These are phyloP conservation scores for Aspergillus calidoustus DNA, from an alignment of 2,329 filamentous ascomycete species.

Conservation along the genomic window DNA sequence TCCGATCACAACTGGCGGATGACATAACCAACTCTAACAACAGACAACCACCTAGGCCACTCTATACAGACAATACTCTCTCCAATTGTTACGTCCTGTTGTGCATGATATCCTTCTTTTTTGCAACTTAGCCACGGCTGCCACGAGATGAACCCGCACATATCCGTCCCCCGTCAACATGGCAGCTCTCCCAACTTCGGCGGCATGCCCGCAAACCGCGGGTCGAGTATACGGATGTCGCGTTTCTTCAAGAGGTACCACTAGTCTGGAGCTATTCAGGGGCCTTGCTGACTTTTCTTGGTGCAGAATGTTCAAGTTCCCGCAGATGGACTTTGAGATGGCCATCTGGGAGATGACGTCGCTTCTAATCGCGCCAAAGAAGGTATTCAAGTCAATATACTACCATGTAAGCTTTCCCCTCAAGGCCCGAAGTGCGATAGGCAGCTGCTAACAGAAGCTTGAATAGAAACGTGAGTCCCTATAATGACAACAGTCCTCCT, in stretches of 20 bases:
- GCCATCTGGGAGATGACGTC: slow-evolving; percentile 74
- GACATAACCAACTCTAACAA: slow-evolving; percentile 17
- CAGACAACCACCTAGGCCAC: not conserved
- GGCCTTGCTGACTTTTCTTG: not conserved
- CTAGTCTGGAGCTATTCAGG: not conserved
- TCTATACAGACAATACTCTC: slow-evolving; percentile 1
- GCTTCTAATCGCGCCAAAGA: slow-evolving; percentile 70
- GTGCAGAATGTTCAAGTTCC: slow-evolving; percentile 68
- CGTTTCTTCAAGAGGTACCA: slow-evolving; percentile 66
- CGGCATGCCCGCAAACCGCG: slow-evolving; percentile 52
- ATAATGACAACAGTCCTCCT: not conserved
- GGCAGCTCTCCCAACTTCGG: slow-evolving; percentile 59
- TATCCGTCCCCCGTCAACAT: slow-evolving; percentile 63
- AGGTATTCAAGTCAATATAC: slow-evolving; percentile 72
- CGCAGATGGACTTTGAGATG: slow-evolving; percentile 76
- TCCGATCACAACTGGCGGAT: slow-evolving; percentile 15
- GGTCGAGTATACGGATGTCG: slow-evolving; percentile 63
- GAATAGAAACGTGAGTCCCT: slow-evolving; percentile 44
- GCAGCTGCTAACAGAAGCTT: not conserved
- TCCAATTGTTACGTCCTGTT: not conserved
- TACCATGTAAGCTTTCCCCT: slow-evolving; percentile 60
- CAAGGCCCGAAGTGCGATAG: not conserved
- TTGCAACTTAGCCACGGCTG: slow-evolving; percentile 8
- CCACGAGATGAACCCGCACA: slow-evolving; percentile 61
- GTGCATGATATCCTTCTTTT: slow-evolving; percentile 16